Base-by-base conservation (phyloP, 2,329 filamentous ascomycete species). In the Pyrenophora tritici-repentis region DNA sequence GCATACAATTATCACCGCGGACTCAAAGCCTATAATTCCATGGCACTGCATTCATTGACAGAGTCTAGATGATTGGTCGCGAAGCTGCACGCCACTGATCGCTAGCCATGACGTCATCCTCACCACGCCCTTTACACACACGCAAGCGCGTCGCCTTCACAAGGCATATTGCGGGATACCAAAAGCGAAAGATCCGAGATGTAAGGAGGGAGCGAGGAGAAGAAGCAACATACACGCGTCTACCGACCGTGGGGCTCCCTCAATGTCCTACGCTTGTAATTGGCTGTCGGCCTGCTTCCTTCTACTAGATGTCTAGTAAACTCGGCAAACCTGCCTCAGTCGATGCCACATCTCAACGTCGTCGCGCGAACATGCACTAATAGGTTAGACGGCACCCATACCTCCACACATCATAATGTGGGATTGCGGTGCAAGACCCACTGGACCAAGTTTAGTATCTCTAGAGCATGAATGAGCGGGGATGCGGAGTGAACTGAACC, bases 301-400 rank as follows among this genome's bases (percentile, higher is more conserved):
- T 24, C 13, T 12, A 13, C 1, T 14, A 6, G 17, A 18, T 47
- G 33, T 24, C 13, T 12, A 13, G 1, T 14, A 6, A 18, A 18
- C 47, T 63, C 62, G 60, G 62, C 47, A 62, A 46, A 63, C 59
- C 50, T 65, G 24, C 60, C 59, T 31, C 29, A 31, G 34, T 5
- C 10, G 31, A 42, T 16, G 39, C 26, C 33, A 20, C n/a, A n/a
- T 10, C 20, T 20, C 41, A 41, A 52, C 41, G 41, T 42, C 34
- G 32, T 50, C 34, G 26, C 48, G 42, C 42, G 26, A 40, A 50
- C 16, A 12, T 32, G 18, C 37, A 42, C 32, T 24, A 44, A 33
- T 16, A 18, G 29, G 41, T 24, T 44, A 45, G 40, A 43, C 20
- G 18, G 24, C 37, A 35, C 32, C 40, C 40, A 52, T 38, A 51